phyloP scores from a whole-genome alignment of 768 basidiomycete genomes.

The Asterophora lycoperdoides region DNA sequence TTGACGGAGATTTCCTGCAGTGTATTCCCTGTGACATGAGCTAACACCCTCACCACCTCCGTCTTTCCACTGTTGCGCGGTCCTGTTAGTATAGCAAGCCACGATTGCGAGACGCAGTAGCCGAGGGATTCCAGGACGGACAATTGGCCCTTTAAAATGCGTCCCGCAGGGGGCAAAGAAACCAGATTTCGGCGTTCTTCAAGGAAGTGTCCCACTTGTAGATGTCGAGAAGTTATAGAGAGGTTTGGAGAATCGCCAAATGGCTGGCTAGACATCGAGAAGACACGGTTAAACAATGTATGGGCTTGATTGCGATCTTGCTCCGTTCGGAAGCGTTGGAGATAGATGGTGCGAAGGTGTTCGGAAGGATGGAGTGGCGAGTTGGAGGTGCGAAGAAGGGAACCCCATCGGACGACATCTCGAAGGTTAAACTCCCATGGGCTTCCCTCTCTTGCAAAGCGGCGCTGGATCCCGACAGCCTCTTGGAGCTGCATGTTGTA shows the following conservation, averaged over 20 bases:
- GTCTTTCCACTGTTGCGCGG: slow-evolving; percentile 75
- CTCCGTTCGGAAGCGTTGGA: slow-evolving; percentile 79
- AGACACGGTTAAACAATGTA: slow-evolving; percentile 50
- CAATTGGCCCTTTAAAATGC: slow-evolving; percentile 60
- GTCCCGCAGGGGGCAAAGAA: slow-evolving; percentile 37
- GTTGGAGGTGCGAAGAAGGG: slow-evolving; percentile 37
- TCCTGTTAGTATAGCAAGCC: slow-evolving; percentile 89
- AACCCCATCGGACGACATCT: slow-evolving; percentile 88
- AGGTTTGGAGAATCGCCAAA: slow-evolving; percentile 28
- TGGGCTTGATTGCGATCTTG: slow-evolving; percentile 57
- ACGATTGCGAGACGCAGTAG: slow-evolving; percentile 67
- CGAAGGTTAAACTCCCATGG: slow-evolving; percentile 99
- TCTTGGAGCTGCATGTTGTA: slow-evolving; percentile 74
- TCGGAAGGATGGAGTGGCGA: slow-evolving; percentile 48
- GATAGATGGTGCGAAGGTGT: slow-evolving; percentile 69
- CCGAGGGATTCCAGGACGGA: slow-evolving; percentile 71
- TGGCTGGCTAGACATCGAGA: slow-evolving; percentile 27
- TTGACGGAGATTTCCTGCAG: slow-evolving; percentile 78
- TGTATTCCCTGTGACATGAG: slow-evolving; percentile 61
- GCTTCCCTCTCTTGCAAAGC: slow-evolving; percentile 74
- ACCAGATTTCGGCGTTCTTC: slow-evolving; percentile 32
- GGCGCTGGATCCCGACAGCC: slow-evolving; percentile 55
- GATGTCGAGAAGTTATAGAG: slow-evolving; percentile 40
- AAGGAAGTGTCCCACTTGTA: slow-evolving; percentile 68
- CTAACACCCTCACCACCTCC: slow-evolving; percentile 61